These are phyloP conservation scores for Lentinula edodes DNA, from an alignment of 768 basidiomycete species.

Conservation along the genomic window DNA sequence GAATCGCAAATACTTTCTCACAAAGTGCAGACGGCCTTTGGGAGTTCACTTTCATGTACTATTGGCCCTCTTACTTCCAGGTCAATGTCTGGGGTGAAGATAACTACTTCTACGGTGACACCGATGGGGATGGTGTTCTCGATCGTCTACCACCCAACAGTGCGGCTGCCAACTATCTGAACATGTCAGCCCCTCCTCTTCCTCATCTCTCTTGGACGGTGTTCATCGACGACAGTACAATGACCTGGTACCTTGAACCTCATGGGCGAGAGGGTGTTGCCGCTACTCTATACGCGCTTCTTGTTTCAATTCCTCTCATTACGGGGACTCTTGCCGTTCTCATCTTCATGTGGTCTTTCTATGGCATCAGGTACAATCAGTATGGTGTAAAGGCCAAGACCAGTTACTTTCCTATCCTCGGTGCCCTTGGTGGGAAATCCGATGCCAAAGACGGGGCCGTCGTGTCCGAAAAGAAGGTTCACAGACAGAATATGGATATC, in stretches of 20 bases:
- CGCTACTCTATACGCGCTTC: slow-evolving; percentile 83
- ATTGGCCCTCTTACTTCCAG: slow-evolving; percentile 88
- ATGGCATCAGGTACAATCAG: slow-evolving; percentile 91
- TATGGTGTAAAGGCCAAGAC: slow-evolving; percentile 79
- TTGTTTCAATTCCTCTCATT: slow-evolving; percentile 77
- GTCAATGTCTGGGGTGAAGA: slow-evolving; percentile 90
- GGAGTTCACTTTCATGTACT: slow-evolving; percentile 85
- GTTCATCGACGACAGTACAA: slow-evolving; percentile 67
- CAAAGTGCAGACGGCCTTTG: slow-evolving; percentile 62
- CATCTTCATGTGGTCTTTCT: slow-evolving; percentile 95
- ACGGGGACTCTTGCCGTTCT: slow-evolving; percentile 82
- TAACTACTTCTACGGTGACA: slow-evolving; percentile 89
- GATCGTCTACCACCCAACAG: slow-evolving; percentile 91
- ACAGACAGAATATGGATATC: slow-evolving; percentile 60
- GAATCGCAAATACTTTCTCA: slow-evolving; percentile 65
- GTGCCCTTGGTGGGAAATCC: slow-evolving; percentile 52
- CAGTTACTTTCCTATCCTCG: slow-evolving; percentile 88
- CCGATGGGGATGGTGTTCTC: slow-evolving; percentile 81
- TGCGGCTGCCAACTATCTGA: slow-evolving; percentile 79
- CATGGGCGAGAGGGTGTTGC: slow-evolving; percentile 79
- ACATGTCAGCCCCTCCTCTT: slow-evolving; percentile 85
- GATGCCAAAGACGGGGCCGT: slow-evolving; percentile 63
- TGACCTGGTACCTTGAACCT: slow-evolving; percentile 77
- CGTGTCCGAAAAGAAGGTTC: slow-evolving; percentile 68
- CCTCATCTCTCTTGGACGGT: slow-evolving; percentile 90